Percentiles rank a stretch among this genome's conserved stretches.
phyloP scores from a whole-genome alignment of 2,329 filamentous ascomycete genomes.

The Phyllosticta citriasiana region DNA sequence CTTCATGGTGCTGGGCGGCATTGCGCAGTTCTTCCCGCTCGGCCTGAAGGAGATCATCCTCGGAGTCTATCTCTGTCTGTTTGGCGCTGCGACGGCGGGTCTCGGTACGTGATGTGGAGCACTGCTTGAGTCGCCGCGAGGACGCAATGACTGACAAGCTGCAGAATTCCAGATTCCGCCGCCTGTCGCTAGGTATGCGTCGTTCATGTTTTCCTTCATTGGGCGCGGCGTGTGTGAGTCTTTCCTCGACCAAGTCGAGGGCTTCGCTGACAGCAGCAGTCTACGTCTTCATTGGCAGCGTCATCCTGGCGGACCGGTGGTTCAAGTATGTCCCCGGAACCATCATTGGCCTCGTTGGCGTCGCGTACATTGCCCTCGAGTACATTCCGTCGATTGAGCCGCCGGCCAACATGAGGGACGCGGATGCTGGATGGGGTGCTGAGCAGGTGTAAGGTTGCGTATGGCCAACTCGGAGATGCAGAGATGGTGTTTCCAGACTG shows the following conservation, averaged over 20 bases:
- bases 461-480: background rate
- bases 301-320: slow-evolving; percentile 60
- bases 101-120: slow-evolving; percentile 45
- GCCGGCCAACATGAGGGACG: slow-evolving; percentile 45
- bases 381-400: slow-evolving; percentile 44
- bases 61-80: slow-evolving; percentile 80
- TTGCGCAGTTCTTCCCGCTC: slow-evolving; percentile 57
- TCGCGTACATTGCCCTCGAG: slow-evolving; percentile 55
- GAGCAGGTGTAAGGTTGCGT: slow-evolving; percentile 37
- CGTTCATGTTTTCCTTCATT: slow-evolving; percentile 95
- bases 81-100: slow-evolving; percentile 51
- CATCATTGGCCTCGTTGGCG: slow-evolving; percentile 65
- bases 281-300: slow-evolving; percentile 89
- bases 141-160: background rate
- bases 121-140: background rate
- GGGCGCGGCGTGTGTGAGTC: slow-evolving; percentile 86
- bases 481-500: background rate
- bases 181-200: slow-evolving; percentile 85
- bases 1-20: slow-evolving; percentile 78
- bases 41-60: slow-evolving; percentile 58
- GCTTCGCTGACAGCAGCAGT: slow-evolving; percentile 44
- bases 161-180: slow-evolving; percentile 88
- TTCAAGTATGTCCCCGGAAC: slow-evolving; percentile 67
- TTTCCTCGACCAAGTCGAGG: background rate
- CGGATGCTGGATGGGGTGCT: slow-evolving; percentile 43